phyloP scores from a whole-genome alignment of 2,329 filamentous ascomycete species.

The Amauroascus niger region DNA sequence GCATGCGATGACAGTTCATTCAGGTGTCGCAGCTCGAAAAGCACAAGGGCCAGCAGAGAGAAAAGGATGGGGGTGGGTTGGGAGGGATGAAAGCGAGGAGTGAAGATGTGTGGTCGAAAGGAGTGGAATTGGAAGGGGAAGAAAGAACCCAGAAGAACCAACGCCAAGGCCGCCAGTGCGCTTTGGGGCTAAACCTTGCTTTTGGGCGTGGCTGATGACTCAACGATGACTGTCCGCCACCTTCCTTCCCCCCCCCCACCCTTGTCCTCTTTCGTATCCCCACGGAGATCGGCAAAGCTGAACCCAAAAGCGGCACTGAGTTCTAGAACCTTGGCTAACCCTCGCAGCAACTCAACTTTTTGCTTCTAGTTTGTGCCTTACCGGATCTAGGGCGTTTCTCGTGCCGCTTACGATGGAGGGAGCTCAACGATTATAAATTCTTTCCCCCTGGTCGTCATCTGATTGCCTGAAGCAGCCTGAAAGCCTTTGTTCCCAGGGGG shows the following conservation, averaged over 20 bases:
- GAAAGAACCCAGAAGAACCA: not conserved
- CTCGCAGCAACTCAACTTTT: too few relatives aligned
- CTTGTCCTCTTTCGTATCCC: too few relatives aligned
- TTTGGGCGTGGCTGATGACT: conserved; percentile 3
- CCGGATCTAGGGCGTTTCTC: not conserved
- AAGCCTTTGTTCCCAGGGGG: not conserved
- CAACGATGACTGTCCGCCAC: too few relatives aligned
- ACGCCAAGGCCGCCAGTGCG: conserved; percentile 4
- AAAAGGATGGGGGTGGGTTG: not conserved
- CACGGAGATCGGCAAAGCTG: not conserved
- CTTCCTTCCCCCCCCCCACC: too few relatives aligned
- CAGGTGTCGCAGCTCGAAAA: not conserved
- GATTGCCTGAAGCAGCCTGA: not conserved
- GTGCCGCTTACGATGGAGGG: not conserved
- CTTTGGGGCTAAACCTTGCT: not conserved
- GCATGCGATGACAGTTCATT: not conserved
- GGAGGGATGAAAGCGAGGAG: not conserved
- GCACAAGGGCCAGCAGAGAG: not conserved
- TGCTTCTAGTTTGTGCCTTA: too few relatives aligned
- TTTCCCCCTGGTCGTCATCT: not conserved
- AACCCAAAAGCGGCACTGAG: not conserved
- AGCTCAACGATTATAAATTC: not conserved
- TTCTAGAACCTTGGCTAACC: not conserved
- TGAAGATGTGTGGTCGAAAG: not conserved
- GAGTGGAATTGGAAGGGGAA: not conserved